Base-by-base conservation (phyloP, 805 yeast species). In the Candida montana region DNA sequence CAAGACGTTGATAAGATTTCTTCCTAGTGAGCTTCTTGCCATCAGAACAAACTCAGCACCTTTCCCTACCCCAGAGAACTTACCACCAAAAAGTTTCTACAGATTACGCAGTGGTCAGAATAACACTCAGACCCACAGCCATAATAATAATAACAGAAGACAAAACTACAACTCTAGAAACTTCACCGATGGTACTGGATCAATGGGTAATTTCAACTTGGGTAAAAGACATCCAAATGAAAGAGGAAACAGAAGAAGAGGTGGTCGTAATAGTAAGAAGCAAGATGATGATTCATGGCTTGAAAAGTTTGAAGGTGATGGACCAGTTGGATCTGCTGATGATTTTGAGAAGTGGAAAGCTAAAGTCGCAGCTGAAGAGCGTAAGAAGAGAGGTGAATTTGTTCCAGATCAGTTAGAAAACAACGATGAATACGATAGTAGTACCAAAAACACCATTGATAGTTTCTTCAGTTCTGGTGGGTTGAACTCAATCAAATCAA, bases 331-430 rank as follows among this genome's bases (percentile, higher is more conserved):
- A 7, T 39, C 41, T 39, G 58, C 61, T 21, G 61, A 57, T 13
- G 72, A 67, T 46, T 68, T 68, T 46, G 74, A 68, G 46, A 50
- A 58, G 24, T 67, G 67, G 65, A 68, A 60, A 45, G 60, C 64
- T 3, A 60, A 58, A 50, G 61, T 65, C 58, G 64, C 58, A 41
- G 63, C 55, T 37, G 53, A 61, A 41, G 68, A 64, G 35, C 61
- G 61, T 41, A 55, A 51, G 33, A 64, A 63, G 40, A 57, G 58
- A 39, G 66, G 64, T 21, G 52, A 56, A 11, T 30, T 43, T n/a
- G 41, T 37, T 11, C 39, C 31, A 5, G 48, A 42, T 6, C 43
- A 40, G 31, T 29, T 16, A 19, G 45, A 42, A 7, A 10, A 24
- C 21, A 33, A 26, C 27, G 39, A 34, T 16, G 42, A 39, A 10